These are phyloP conservation scores for Nakaseomyces kungkrabaensis DNA, from an alignment of 1,139 yeast genomes.

Conservation along the genomic window DNA sequence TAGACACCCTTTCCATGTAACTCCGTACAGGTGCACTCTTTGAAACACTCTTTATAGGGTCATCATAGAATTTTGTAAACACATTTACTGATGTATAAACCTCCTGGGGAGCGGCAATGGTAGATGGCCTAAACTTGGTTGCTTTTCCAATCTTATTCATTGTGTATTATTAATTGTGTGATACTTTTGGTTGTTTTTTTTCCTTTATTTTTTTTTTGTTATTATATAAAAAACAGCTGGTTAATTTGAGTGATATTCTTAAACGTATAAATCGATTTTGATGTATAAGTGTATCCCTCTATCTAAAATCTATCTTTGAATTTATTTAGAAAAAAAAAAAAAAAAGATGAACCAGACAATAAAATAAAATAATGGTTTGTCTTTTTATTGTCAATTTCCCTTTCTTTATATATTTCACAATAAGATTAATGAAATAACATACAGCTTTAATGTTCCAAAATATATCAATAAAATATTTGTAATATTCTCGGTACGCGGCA, in stretches of 20 bases:
- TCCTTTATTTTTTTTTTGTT: not conserved
- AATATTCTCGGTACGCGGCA: too few species aligned
- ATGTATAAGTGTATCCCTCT: not conserved
- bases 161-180: not conserved
- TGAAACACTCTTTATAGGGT: not conserved
- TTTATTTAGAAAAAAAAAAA: not conserved
- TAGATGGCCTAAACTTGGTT: not conserved
- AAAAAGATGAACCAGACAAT: not conserved
- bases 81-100: not conserved
- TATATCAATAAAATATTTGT: too few species aligned
- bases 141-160: not conserved
- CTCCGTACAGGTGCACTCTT: not conserved
- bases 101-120: not conserved
- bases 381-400: not conserved
- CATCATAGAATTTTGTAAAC: not conserved
- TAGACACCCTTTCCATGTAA: not conserved
- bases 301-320: not conserved
- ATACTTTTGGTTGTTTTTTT: not conserved
- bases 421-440: too few species aligned
- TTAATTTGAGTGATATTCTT: not conserved
- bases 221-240: not conserved
- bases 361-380: too few species aligned
- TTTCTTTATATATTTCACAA: too few species aligned
- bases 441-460: too few species aligned
- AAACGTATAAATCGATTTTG: not conserved